Base-by-base conservation (phyloP, 2,329 filamentous ascomycete genomes). In the Celoporthe dispersa region DNA sequence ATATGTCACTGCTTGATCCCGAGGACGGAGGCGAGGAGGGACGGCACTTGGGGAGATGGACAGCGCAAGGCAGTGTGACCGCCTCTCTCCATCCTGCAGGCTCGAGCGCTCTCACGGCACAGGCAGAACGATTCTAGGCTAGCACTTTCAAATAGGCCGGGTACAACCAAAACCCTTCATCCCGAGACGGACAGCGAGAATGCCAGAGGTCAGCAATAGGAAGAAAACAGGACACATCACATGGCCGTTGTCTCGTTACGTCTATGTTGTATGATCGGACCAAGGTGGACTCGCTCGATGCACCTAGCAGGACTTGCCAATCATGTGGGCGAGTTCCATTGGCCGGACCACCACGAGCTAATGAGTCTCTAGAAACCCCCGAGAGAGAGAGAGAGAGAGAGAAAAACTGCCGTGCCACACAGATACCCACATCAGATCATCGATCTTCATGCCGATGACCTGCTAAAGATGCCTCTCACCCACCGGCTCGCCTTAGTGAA, bases 401-500 rank as follows among this genome's bases (percentile, higher is more conserved):
- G 31, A 19, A 33, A 33, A n/a, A n/a, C n/a, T 35, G 51, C 39
- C 37, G 11, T 41, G 39, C 39, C n/a, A 19, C 11, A 28, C 1
- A 22, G 2, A 6, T 8, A n/a, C 31, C 16, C 64, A 37, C 12
- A 39, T 22, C 35, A 1, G 33, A 31, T 12, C 31, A 59, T 44
- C n/a, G 41, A 28, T 28, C 25, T 25, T 57, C 60, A 44, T 33
- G 55, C 51, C 25, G 48, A 64, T 31, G 67, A 33, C 48, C 59
- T 67, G 51, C 53, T 60, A 61, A 64, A 70, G 9, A 60, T 37
- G 5, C 64, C 55, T 53, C 63, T 55, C 14, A 72, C 74, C 78
- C 82, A 82, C 62, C 85, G 77, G 11, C 79, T 77, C 55, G 79
- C 77, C 73, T 86, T 83, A 19, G 82, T 85, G 64, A 86, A 85